phyloP scores from a whole-genome alignment of 2,329 filamentous ascomycete species.

The Aspergillus puulaauensis region DNA sequence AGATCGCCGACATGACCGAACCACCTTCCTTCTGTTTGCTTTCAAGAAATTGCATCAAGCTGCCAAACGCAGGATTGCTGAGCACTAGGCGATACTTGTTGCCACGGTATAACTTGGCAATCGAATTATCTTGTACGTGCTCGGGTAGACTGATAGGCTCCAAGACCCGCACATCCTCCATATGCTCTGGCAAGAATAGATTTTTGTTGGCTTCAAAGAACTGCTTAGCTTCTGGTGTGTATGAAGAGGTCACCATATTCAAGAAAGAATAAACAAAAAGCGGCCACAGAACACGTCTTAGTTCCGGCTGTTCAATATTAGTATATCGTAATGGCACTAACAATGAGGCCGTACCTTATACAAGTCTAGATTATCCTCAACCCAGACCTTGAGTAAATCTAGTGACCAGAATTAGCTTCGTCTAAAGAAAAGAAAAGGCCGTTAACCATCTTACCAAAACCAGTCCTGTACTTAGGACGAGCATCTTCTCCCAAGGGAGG shows the following conservation, averaged over 20 bases:
- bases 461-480: constrained; percentile 73
- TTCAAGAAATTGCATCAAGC: constrained; percentile 84
- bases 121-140: constrained; percentile 73
- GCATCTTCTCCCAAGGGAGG: constrained; percentile 67
- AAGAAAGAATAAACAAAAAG: constrained; percentile 92
- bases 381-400: constrained; percentile 73
- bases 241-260: constrained; percentile 71
- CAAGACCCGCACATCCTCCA: constrained; percentile 76
- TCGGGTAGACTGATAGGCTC: constrained; percentile 71
- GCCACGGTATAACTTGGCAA: constrained; percentile 76
- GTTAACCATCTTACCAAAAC: constrained; percentile 54
- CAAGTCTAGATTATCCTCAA: constrained; percentile 87
- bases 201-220: constrained; percentile 71
- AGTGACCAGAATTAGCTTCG: constrained; percentile 21
- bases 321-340: background rate
- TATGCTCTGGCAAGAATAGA: constrained; percentile 73
- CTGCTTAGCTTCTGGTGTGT: constrained; percentile 67
- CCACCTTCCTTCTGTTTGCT: constrained; percentile 81
- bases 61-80: constrained; percentile 79
- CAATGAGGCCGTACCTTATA: constrained; percentile 68
- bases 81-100: constrained; percentile 89
- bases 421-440: too few relatives aligned
- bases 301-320: constrained; percentile 64
- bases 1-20: constrained; percentile 70
- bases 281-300: constrained; percentile 86